phyloP scores from a whole-genome alignment of 441 rosid genomes.

The Aquilaria agallochum region DNA sequence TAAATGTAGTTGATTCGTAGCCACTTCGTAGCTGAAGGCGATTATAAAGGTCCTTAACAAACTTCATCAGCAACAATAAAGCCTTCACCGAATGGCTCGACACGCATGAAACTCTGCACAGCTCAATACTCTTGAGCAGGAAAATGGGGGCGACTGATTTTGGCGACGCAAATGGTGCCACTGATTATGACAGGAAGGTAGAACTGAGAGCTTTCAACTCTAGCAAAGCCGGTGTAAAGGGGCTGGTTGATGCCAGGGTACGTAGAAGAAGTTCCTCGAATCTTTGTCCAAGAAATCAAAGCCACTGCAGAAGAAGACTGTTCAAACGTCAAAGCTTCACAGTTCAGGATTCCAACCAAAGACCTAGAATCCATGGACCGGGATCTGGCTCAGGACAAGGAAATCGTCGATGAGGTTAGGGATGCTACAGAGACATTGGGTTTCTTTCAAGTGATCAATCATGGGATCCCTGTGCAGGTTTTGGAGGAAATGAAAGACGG shows the following conservation, averaged over 20 bases:
- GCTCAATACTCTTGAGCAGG: too few species aligned
- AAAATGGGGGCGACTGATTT: too few species aligned
- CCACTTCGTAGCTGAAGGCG: too few species aligned
- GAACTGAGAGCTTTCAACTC: slow-evolving; percentile 41
- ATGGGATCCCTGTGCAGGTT: slow-evolving; percentile 32
- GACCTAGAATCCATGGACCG: slow-evolving; percentile 12
- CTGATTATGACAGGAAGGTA: slow-evolving; percentile 11
- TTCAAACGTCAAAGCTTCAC: neutral
- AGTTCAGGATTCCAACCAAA: slow-evolving; percentile 17
- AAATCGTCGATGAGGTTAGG: slow-evolving; percentile 14
- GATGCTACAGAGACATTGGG: slow-evolving; percentile 25
- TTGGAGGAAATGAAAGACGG: slow-evolving; percentile 40
- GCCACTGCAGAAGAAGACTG: slow-evolving; percentile 6
- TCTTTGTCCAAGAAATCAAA: slow-evolving; percentile 20
- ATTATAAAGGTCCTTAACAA: too few species aligned
- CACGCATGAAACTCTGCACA: too few species aligned
- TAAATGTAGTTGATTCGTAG: too few species aligned
- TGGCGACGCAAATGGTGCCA: too few species aligned
- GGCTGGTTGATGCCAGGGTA: slow-evolving; percentile 37
- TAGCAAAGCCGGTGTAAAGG: slow-evolving; percentile 36
- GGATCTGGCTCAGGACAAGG: neutral
- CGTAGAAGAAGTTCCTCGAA: slow-evolving; percentile 28
- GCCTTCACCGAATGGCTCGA: too few species aligned
- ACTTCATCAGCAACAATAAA: too few species aligned
- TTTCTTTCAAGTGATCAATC: slow-evolving; percentile 29